Evolutionary conservation across 108 stramenopile genomes (phyloP).

Genomic region (Pseudonitzschia multistriata): DNA sequence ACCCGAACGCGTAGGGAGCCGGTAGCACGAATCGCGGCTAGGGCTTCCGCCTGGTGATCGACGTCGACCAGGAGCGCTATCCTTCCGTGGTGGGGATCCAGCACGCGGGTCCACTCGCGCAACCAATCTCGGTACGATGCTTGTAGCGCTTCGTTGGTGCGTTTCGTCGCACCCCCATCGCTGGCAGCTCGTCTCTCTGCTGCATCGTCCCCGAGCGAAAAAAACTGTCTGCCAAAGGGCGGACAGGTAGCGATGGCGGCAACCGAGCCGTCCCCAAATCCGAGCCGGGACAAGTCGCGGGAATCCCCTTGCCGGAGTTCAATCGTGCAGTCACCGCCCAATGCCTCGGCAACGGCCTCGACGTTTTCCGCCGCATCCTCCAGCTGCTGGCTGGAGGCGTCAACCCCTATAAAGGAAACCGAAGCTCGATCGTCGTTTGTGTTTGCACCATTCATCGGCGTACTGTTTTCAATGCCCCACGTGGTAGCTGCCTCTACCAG

Average conservation of each 20-base stretch:
- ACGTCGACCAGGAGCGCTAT: neutral
- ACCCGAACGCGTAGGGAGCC: neutral
- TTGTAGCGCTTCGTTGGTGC: neutral
- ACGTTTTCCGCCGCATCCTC: constrained; percentile 2
- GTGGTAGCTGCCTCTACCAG: constrained; percentile 64
- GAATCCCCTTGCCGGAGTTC: constrained; percentile 13
- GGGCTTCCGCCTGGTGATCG: neutral
- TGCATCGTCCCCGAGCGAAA: neutral
- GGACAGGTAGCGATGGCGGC: constrained; percentile 29
- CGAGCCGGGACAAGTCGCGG: neutral
- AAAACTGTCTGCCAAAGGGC: constrained; percentile 41
- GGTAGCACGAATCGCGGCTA: neutral
- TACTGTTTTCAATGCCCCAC: constrained; percentile 16
- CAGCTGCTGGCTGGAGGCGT: constrained; percentile 23
- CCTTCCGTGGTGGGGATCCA: neutral
- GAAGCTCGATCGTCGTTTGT: neutral
- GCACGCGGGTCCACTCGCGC: neutral
- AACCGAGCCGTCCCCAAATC: constrained; percentile 15
- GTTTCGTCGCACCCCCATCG: neutral
- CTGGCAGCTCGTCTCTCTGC: neutral
- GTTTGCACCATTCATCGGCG: neutral
- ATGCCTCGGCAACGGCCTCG: neutral
- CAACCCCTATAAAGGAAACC: constrained; percentile 18
- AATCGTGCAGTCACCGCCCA: neutral
- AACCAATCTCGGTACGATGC: neutral